Conservation (phyloP, 148 eudicot species). For the Spergularia bocconei region DNA sequence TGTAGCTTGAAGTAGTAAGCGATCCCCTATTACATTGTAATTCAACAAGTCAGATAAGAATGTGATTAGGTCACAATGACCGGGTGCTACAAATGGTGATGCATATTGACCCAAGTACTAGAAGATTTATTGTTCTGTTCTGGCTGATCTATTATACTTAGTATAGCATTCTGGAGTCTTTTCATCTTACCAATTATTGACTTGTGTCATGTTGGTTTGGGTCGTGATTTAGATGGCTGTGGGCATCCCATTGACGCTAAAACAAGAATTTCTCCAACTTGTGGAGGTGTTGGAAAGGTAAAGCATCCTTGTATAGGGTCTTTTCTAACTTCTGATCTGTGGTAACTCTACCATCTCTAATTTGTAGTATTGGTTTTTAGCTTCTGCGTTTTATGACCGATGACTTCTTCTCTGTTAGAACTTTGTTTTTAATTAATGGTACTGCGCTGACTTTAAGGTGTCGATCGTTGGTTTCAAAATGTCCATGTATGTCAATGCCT, state of each 20-base stretch:
- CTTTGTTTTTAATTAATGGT: not conserved
- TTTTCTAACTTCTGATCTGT: not conserved
- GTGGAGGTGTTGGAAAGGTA: conserved; percentile 82
- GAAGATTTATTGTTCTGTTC: not conserved
- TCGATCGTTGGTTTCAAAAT: not conserved
- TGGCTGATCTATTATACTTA: not conserved
- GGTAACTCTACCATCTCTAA: not conserved
- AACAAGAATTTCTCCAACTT: conserved; percentile 66
- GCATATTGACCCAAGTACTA: not conserved
- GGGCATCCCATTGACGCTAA: conserved; percentile 77
- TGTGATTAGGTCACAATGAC: not conserved
- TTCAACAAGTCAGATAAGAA: not conserved
- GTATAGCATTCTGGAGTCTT: not conserved
- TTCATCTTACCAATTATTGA: conserved; percentile 1
- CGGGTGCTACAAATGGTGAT: too few species aligned
- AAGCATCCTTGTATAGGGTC: conserved; percentile 1
- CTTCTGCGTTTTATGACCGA: not conserved
- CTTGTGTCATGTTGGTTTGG: conserved; percentile 19
- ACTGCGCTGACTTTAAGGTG: not conserved
- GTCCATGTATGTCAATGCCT: not conserved
- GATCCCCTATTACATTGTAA: not conserved
- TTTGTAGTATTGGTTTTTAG: not conserved
- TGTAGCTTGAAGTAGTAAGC: not conserved
- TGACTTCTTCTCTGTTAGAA: not conserved
- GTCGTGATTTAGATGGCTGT: conserved; percentile 59